phyloP scores from a whole-genome alignment of 1,284 basidiomycete genomes.

The Ustilago nuda region DNA sequence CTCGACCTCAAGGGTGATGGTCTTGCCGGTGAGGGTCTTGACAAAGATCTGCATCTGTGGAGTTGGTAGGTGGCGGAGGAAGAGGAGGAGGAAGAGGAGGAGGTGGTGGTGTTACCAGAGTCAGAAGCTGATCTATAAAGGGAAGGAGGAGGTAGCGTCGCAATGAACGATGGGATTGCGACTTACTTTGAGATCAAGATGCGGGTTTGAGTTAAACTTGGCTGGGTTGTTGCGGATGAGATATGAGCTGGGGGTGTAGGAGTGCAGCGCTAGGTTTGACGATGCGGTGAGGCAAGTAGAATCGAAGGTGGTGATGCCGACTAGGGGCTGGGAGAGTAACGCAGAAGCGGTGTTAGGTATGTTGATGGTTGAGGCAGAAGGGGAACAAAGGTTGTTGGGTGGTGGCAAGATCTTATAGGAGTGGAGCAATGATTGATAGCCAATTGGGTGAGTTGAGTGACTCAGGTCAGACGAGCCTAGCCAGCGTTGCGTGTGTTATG shows the following conservation, averaged over 20 bases:
- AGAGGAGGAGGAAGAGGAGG: not conserved
- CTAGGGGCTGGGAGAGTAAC: not conserved
- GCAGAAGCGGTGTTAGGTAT: not conserved
- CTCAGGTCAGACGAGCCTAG: conserved; percentile 40
- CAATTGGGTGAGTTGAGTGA: conserved; percentile 18
- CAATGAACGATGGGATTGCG: conserved; percentile 5
- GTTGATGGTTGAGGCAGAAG: conserved; percentile 63
- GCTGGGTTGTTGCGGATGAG: not conserved
- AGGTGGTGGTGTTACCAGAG: not conserved
- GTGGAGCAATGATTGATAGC: not conserved
- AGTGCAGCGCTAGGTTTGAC: not conserved
- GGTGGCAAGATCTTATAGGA: conserved; percentile 40
- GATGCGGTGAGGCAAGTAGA: not conserved
- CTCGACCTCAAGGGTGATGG: conserved; percentile 71
- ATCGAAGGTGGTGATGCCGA: conserved; percentile 10
- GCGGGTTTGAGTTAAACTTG: conserved; percentile 1
- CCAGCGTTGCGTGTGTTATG: conserved; percentile 18
- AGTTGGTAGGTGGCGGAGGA: not conserved
- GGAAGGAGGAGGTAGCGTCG: not conserved
- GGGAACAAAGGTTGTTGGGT: not conserved
- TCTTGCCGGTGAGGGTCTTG: conserved; percentile 62
- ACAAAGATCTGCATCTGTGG: conserved; percentile 58
- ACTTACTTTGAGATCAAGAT: conserved; percentile 27
- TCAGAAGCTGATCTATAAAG: conserved; percentile 1
- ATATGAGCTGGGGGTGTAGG: not conserved